These are phyloP conservation scores for Sapria himalayana DNA, from an alignment of 345 rosid genomes.

Conservation along the genomic window DNA sequence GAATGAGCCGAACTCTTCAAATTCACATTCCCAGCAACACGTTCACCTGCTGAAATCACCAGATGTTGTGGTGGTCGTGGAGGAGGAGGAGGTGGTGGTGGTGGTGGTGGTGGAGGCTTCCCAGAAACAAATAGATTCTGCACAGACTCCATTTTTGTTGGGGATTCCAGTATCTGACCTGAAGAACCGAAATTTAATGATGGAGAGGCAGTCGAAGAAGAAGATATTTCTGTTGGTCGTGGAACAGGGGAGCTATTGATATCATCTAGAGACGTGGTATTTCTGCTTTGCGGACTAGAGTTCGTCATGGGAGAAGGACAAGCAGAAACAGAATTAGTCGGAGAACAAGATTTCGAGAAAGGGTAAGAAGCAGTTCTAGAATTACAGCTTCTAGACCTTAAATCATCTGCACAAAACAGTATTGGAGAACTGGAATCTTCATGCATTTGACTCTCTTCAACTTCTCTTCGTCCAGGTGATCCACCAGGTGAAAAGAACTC, in stretches of 20 bases:
- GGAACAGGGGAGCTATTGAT: conserved; percentile 13
- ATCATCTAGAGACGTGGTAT: conserved; percentile 26
- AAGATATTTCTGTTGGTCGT: conserved; percentile 10
- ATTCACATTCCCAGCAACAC: not conserved
- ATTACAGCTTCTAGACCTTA: conserved; percentile 29
- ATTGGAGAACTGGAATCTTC: conserved; percentile 26
- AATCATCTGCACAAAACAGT: conserved; percentile 19
- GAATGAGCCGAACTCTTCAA: conserved; percentile 20
- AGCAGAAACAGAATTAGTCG: conserved; percentile 21
- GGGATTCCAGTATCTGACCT: conserved; percentile 9
- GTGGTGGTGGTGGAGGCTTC: conserved; percentile 62
- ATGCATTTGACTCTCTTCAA: conserved; percentile 10
- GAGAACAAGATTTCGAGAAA: conserved; percentile 29
- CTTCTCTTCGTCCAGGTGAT: conserved; percentile 42
- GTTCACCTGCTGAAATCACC: too few relatives aligned
- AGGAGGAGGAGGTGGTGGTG: conserved; percentile 48
- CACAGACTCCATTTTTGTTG: conserved; percentile 8
- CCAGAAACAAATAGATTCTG: conserved; percentile 7
- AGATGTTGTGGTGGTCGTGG: conserved; percentile 31
- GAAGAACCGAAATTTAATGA: conserved; percentile 9
- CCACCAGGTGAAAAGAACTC: conserved; percentile 84
- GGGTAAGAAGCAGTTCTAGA: conserved; percentile 55
- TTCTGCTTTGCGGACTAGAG: conserved; percentile 19
- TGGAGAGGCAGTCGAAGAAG: conserved; percentile 11
- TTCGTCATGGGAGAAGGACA: conserved; percentile 19